Conservation (phyloP, 1,139 yeast species). For the Suhomyces atakaporum region DNA sequence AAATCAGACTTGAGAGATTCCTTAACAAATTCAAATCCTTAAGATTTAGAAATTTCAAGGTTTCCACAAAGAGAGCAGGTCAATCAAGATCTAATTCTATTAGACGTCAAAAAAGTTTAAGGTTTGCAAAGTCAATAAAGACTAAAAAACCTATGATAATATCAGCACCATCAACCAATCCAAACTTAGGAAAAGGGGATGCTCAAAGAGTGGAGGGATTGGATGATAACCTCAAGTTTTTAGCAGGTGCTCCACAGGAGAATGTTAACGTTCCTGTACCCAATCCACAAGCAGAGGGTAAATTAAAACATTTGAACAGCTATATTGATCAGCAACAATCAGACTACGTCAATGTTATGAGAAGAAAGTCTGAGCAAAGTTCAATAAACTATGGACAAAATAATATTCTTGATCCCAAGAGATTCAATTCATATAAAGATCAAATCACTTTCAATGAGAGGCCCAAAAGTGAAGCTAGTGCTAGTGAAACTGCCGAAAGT, state of each 20-base stretch:
- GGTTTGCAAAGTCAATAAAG: conserved; percentile 4
- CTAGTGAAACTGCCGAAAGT: conserved; percentile 22
- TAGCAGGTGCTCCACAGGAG: conserved; percentile 30
- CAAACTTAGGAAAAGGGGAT: conserved; percentile 27
- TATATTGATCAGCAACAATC: conserved; percentile 35
- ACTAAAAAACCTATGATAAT: conserved; percentile 15
- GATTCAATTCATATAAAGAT: conserved; percentile 5
- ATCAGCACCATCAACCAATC: conserved; percentile 33
- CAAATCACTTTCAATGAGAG: conserved; percentile 5
- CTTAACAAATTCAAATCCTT: conserved; percentile 25
- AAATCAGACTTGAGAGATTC: conserved; percentile 28
- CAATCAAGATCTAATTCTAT: conserved; percentile 7
- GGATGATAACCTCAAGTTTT: conserved; percentile 29
- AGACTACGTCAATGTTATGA: conserved; percentile 18
- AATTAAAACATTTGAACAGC: conserved; percentile 26
- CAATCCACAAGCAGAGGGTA: conserved; percentile 14
- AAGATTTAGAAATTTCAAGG: conserved; percentile 29
- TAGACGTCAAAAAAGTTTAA: conserved; percentile 8
- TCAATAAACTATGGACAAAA: conserved; percentile 21
- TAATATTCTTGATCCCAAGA: conserved; percentile 16
- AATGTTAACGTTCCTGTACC: conserved; percentile 10
- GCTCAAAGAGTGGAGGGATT: conserved; percentile 23
- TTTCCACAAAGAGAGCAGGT: conserved; percentile 31
- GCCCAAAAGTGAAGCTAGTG: conserved; percentile 2
- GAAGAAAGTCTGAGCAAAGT: conserved; percentile 16